phyloP scores from a whole-genome alignment of 2,329 filamentous ascomycete species.

The Alternaria sp. region DNA sequence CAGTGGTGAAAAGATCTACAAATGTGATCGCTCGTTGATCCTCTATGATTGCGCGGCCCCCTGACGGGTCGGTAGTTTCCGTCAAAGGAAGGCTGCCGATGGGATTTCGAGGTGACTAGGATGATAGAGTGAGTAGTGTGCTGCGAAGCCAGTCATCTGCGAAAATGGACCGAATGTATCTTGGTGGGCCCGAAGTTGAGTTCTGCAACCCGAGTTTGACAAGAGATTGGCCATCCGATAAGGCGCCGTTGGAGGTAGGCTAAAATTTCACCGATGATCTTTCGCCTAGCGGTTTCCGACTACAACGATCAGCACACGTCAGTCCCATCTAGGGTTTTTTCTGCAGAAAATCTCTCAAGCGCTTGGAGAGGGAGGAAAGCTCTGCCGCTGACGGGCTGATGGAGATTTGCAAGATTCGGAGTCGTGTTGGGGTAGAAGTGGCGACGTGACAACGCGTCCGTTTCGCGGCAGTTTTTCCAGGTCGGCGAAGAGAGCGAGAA shows the following conservation, averaged over 20 bases:
- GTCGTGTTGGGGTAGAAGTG: constrained; percentile 8
- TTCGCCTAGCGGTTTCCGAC: constrained; percentile 22
- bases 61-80: constrained; percentile 37
- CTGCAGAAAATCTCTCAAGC: constrained; percentile 11
- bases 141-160: constrained; percentile 14
- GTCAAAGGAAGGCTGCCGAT: constrained; percentile 36
- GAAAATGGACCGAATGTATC: constrained; percentile 15
- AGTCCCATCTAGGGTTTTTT: constrained; percentile 8
- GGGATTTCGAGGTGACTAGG: constrained; percentile 14
- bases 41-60: constrained; percentile 36
- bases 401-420: constrained; percentile 12
- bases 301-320: constrained; percentile 23
- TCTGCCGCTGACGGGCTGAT: constrained; percentile 8
- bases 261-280: constrained; percentile 17
- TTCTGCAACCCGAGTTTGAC: constrained; percentile 15
- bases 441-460: constrained; percentile 18
- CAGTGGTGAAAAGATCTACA: constrained; percentile 28
- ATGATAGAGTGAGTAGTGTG: constrained; percentile 6
- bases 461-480: constrained; percentile 8
- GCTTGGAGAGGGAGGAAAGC: constrained; percentile 12
- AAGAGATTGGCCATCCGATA: constrained; percentile 23
- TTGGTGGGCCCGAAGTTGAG: constrained; percentile 20
- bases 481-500: constrained; percentile 14
- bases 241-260: constrained; percentile 28
- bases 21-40: constrained; percentile 27